These are phyloP conservation scores for Bruguiera parviflora DNA, from an alignment of 345 rosid species.

Conservation along the genomic window DNA sequence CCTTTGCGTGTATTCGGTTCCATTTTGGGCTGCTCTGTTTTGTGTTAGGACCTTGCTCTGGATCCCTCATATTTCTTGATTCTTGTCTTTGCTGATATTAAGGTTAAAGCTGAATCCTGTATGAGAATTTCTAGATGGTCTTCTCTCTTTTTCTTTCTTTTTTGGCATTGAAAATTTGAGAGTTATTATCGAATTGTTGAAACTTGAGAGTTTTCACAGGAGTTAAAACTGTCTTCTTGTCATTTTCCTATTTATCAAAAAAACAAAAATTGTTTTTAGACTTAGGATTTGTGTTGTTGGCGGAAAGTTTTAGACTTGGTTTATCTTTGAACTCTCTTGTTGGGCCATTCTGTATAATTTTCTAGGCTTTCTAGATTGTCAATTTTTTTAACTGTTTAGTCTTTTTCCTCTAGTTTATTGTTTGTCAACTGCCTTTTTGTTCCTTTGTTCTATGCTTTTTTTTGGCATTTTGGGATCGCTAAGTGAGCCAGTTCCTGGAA, in stretches of 20 bases:
- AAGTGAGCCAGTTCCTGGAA: not conserved
- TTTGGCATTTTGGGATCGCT: not conserved
- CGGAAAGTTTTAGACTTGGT: constrained; percentile 24
- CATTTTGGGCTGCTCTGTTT: constrained; percentile 2
- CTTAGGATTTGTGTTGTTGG: constrained; percentile 31
- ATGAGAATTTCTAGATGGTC: constrained; percentile 8
- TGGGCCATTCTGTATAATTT: not conserved
- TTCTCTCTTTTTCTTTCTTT: not conserved
- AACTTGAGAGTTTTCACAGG: constrained; percentile 44
- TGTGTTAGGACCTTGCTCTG: constrained; percentile 37
- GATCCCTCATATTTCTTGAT: constrained; percentile 29
- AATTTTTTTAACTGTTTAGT: not conserved
- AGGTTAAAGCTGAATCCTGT: constrained; percentile 11
- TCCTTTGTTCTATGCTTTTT: not conserved
- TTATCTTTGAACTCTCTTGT: constrained; percentile 2
- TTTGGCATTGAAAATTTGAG: constrained; percentile 11
- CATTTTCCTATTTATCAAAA: not conserved
- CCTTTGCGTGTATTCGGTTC: not conserved
- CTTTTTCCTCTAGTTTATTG: not conserved
- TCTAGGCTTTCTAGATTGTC: not conserved
- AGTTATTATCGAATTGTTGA: constrained; percentile 37
- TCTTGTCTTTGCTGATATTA: constrained; percentile 26
- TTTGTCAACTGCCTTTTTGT: not conserved
- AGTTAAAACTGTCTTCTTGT: constrained; percentile 44
- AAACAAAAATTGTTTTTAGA: constrained; percentile 18